Evolutionary conservation across 2,329 filamentous ascomycete genomes (phyloP), one percentile per base, ranked within the genome.

Genomic region (Clonostachys chloroleuca): DNA sequence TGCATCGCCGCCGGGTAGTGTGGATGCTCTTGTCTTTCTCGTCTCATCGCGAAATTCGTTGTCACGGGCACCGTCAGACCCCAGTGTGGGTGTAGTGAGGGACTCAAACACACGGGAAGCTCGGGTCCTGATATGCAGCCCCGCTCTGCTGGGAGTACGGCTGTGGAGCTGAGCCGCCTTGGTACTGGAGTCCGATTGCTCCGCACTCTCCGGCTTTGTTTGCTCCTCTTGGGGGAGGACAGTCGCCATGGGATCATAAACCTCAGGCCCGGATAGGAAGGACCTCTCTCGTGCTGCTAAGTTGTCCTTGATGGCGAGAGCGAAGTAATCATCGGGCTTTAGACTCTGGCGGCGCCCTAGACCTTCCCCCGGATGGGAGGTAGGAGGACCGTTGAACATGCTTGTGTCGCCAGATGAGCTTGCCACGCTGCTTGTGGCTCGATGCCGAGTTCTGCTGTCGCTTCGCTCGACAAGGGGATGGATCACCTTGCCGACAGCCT

Each of bases 401-500:
- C 73, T 74, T 18, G 36, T 39, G 43, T 84, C 83, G 16, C 76
- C 79, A 2, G 73, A 74, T 46, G 82, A 87, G 63, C 83, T 88
- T 41, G 81, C 80, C 42, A 75, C 80, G 53, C 79, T 85, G 62
- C 86, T 84, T 18, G 74, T 65, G 40, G 82, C 81, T 52, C 81
- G 72, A 45, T 71, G 73, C 44, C 83, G 70, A 45, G 75, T 73
- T 37, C 65, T 65, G 48, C 73, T 77, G 48, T 84, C 79, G 44
- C 74, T 68, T 47, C 80, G 75, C 46, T 86, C 82, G 42, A 70
- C 68, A 8, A 81, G 72, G 17, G 81, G 74, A 53, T 84, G 78
- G 50, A 83, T 83, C 45, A 86, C 77, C 62, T 84, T 85, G 47
- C 74, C 78, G 6, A 84, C 72, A 5, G 79, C 74, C 59, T 86